Conservation (phyloP, 345 rosid genomes). For the Litchi chinensis region DNA sequence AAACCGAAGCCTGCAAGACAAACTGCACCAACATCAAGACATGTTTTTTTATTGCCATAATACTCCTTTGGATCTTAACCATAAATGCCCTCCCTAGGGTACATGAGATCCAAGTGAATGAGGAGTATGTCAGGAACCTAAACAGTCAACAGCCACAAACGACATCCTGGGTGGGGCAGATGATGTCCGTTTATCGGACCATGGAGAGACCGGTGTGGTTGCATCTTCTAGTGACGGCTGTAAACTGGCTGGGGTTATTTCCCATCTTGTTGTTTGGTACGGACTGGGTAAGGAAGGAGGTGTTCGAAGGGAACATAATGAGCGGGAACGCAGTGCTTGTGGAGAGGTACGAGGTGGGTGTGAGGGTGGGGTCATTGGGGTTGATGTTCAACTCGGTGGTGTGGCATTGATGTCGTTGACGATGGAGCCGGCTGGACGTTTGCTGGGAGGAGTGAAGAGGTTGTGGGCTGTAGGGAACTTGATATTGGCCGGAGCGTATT, state of each 20-base stretch:
- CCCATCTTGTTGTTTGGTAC: constrained; percentile 83
- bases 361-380: constrained; percentile 80
- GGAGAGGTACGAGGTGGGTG: constrained; percentile 64
- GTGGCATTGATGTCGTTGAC: constrained; percentile 60
- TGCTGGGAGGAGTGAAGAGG: constrained; percentile 55
- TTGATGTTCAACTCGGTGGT: constrained; percentile 80
- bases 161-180: not conserved
- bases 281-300: constrained; percentile 91
- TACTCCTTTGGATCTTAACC: constrained; percentile 48
- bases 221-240: constrained; percentile 65
- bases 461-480: constrained; percentile 77
- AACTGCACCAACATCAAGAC: constrained; percentile 88
- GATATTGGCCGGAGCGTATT: constrained; percentile 57
- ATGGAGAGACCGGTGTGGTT: constrained; percentile 72
- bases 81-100: constrained; percentile 36
- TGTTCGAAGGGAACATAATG: constrained; percentile 69
- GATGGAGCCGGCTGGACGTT: constrained; percentile 45
- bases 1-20: constrained; percentile 62
- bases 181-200: constrained; percentile 28
- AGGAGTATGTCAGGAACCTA: constrained; percentile 28
- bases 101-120: not conserved
- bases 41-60: constrained; percentile 68
- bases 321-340: constrained; percentile 24
- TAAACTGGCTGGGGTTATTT: constrained; percentile 91
- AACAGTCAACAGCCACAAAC: not conserved